Evolutionary conservation across 2,329 filamentous ascomycete species (phyloP).

Genomic region (Fusarium bulbicola): DNA sequence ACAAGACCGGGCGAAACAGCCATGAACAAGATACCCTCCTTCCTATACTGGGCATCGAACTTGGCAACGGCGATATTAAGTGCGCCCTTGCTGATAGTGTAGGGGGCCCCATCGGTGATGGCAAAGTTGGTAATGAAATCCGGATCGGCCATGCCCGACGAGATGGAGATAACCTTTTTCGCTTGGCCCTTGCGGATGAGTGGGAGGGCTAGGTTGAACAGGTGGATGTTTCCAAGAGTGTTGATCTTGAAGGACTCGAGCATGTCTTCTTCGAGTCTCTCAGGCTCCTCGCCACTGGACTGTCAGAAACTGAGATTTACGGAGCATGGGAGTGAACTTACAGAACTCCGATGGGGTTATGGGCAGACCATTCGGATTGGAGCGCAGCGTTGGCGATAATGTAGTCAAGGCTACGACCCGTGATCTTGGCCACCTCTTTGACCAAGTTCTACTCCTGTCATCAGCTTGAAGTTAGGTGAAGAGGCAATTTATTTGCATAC

Average conservation of each 20-base stretch:
- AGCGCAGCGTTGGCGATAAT: slow-evolving; percentile 61
- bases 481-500: background rate
- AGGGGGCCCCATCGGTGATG: slow-evolving; percentile 50
- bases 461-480: background rate
- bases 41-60: slow-evolving; percentile 58
- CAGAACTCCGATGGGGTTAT: slow-evolving; percentile 20
- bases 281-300: slow-evolving; percentile 14
- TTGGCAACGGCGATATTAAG: slow-evolving; percentile 63
- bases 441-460: slow-evolving; percentile 6
- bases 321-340: background rate
- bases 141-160: slow-evolving; percentile 58
- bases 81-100: slow-evolving; percentile 61
- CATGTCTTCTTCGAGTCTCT: slow-evolving; percentile 27
- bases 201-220: slow-evolving; percentile 63
- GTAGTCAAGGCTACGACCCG: slow-evolving; percentile 56
- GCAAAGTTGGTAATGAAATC: slow-evolving; percentile 52
- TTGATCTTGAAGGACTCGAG: slow-evolving; percentile 54
- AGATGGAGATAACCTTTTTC: slow-evolving; percentile 65
- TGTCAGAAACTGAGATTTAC: fast-evolving
- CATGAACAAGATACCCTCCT: slow-evolving; percentile 62
- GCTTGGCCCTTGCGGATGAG: slow-evolving; percentile 58
- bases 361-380: slow-evolving; percentile 42
- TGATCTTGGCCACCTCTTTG: slow-evolving; percentile 45
- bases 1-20: slow-evolving; percentile 62
- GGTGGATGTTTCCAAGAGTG: slow-evolving; percentile 60